Percentiles rank a stretch among this genome's conserved stretches.
These are phyloP conservation scores for Phalaenopsis equestris DNA, from an alignment of 106 monocot species.

Conservation along the genomic window DNA sequence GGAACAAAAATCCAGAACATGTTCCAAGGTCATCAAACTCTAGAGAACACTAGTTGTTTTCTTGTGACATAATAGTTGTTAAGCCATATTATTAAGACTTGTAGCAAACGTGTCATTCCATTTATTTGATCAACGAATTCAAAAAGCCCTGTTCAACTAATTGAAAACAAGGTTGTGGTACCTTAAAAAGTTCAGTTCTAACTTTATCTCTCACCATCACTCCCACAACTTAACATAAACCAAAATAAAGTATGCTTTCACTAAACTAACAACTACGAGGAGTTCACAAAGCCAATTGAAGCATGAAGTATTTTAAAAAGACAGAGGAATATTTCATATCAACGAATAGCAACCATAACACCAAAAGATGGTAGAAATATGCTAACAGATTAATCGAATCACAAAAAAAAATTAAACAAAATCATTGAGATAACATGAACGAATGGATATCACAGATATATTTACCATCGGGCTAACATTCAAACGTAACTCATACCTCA, in stretches of 20 bases:
- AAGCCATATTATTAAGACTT: too few species aligned
- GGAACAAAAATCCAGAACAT: too few species aligned
- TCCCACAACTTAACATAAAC: too few species aligned
- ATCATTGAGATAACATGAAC: not conserved
- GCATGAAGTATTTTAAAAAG: not conserved
- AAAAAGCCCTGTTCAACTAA: too few species aligned
- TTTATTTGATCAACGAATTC: too few species aligned
- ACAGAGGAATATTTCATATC: not conserved
- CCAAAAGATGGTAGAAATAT: not conserved
- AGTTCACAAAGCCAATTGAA: not conserved
- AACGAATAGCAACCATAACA: not conserved
- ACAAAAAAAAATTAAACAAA: not conserved
- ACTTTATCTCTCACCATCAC: too few species aligned
- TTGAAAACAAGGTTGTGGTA: too few species aligned
- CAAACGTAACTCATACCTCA: constrained; percentile 42
- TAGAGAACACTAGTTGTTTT: too few species aligned
- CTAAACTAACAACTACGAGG: not conserved
- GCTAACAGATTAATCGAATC: not conserved
- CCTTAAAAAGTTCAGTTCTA: too few species aligned
- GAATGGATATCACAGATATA: not conserved
- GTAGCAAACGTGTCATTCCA: too few species aligned
- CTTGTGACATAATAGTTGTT: too few species aligned
- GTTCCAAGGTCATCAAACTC: too few species aligned
- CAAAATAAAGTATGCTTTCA: not conserved
- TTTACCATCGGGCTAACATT: not conserved